These are phyloP conservation scores for Dryadomyces quercivorus DNA, from an alignment of 2,329 filamentous ascomycete genomes.

Conservation along the genomic window DNA sequence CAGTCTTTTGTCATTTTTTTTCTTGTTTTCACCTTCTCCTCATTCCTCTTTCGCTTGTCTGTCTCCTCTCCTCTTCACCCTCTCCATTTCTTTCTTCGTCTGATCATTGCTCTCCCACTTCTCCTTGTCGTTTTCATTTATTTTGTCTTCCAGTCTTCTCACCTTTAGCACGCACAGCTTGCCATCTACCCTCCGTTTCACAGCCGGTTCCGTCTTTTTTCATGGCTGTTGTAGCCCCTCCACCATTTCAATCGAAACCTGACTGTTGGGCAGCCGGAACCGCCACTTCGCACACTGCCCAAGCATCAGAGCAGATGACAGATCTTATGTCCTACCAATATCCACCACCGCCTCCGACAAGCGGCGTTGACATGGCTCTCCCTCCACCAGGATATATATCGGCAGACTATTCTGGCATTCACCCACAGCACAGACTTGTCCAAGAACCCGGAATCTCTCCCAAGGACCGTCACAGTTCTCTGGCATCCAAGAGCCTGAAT, in stretches of 20 bases:
- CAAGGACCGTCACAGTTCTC: constrained; percentile 24
- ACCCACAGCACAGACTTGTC: constrained; percentile 15
- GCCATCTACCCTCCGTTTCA: not conserved
- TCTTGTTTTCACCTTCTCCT: not conserved
- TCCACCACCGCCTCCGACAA: constrained; percentile 26
- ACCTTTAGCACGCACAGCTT: not conserved
- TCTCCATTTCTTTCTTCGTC: not conserved
- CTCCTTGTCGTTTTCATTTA: too few species aligned
- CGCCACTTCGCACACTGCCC: constrained; percentile 17
- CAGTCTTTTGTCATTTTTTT: not conserved
- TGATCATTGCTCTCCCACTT: not conserved
- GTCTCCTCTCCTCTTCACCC: not conserved
- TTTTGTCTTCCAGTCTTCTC: too few species aligned
- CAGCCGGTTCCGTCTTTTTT: constrained; percentile 9
- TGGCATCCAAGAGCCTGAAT: constrained; percentile 23
- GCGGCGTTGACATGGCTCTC: constrained; percentile 28
- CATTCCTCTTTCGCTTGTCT: not conserved
- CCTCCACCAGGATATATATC: constrained; percentile 25
- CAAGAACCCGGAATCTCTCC: constrained; percentile 21
- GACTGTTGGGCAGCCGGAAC: constrained; percentile 19
- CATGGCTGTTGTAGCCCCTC: constrained; percentile 24
- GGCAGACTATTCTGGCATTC: constrained; percentile 19
- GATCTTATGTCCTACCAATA: constrained; percentile 39
- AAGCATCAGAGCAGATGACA: constrained; percentile 22
- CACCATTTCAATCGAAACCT: constrained; percentile 19